Base-by-base conservation (phyloP, 2,329 filamentous ascomycete species). In the Aspergillus eucalypticola region DNA sequence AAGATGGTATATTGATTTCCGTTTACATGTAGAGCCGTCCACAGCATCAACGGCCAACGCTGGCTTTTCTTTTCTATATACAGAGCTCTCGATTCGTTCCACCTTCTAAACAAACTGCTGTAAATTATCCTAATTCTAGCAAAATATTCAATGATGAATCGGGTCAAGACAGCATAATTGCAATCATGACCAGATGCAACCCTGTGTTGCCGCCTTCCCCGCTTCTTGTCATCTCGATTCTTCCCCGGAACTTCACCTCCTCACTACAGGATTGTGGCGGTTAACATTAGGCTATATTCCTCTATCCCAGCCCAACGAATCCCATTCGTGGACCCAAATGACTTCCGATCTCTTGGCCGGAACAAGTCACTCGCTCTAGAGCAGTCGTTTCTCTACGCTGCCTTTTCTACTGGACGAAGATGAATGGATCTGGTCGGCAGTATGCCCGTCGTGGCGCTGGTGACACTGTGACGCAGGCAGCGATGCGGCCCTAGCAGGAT, bases 261-360 rank as follows among this genome's bases (percentile, higher is more conserved):
- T 57, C 54, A 19, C 13, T 19, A 5, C n/a, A n/a, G 25, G 21
- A 35, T 29, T 39, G 38, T 48, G 54, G 27, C 23, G 25, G 27
- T 39, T 41, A 38, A 52, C 13, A 59, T 63, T 60, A 63, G 61
- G 54, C 61, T 63, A 60, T 60, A 53, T 54, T 27, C 23, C 49
- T 42, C 5, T 51, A 42, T 46, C 17, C 48, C 25, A 21, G 19
- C 27, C 56, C 39, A 32, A 42, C 38, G 39, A 29, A 38, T 25
- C 13, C 29, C 8, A 23, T 19, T 27, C 46, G 21, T 10, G 29
- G 51, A 35, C n/a, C 15, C 8, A 53, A n/a, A 39, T 25, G 32
- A 29, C 17, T 42, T 41, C 23, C 41, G n/a, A 15, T 54, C 32
- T 41, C 38, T 42, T 54, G 38, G 52, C 52, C 29, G 13, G 39